phyloP scores from a whole-genome alignment of 192 early-diverging fungal species.

The Geranomyces variabilis region DNA sequence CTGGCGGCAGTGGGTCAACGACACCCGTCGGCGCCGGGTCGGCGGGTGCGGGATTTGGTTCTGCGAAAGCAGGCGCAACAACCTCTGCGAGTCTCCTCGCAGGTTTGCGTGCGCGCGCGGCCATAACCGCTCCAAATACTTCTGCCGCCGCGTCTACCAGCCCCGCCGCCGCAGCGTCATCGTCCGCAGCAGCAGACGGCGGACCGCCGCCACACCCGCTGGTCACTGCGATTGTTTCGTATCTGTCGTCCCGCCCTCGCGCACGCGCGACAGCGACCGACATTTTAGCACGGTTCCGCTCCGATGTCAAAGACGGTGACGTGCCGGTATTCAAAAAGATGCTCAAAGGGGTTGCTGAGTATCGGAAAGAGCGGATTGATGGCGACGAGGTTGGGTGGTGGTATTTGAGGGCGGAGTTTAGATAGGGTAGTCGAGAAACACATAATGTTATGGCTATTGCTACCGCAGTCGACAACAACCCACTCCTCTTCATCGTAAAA shows the following conservation, averaged over 20 bases:
- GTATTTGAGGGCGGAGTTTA: no score
- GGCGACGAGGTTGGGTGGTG: background rate
- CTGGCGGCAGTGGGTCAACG: background rate
- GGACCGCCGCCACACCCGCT: conserved; percentile 37
- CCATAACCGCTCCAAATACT: background rate
- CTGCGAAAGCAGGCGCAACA: background rate
- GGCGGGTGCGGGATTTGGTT: background rate
- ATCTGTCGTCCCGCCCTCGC: conserved; percentile 45
- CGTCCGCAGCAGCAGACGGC: background rate
- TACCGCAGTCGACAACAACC: background rate
- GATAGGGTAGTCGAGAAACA: no score
- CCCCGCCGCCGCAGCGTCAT: background rate
- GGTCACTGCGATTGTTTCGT: conserved; percentile 61
- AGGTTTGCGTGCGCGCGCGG: conserved; percentile 3
- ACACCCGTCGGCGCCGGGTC: background rate
- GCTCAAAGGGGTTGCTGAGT: conserved; percentile 65
- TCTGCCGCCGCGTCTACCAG: background rate
- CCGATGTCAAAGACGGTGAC: conserved; percentile 54
- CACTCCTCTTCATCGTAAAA: conserved; percentile 22
- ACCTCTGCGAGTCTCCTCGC: conserved; percentile 15
- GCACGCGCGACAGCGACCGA: conserved; percentile 51
- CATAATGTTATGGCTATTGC: no score
- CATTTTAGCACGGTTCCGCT: conserved; percentile 57
- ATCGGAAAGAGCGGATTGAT: background rate
- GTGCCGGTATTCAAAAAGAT: conserved; percentile 65